These are phyloP conservation scores for Aspergillus fijiensis DNA, from an alignment of 2,329 filamentous ascomycete genomes.

Conservation along the genomic window DNA sequence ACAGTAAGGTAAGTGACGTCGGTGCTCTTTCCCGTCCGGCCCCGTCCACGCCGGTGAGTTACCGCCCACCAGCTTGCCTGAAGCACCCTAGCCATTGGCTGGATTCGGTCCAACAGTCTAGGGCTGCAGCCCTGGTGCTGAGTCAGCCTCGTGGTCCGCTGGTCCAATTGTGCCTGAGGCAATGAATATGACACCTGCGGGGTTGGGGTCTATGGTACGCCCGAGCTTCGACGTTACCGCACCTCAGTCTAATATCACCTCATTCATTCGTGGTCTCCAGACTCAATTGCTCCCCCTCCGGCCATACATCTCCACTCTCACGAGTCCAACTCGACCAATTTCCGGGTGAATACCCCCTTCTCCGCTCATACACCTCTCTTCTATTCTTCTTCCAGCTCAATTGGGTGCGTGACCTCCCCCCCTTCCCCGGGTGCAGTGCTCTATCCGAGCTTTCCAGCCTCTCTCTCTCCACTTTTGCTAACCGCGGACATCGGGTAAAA, in stretches of 20 bases:
- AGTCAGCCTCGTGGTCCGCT: conserved; percentile 13
- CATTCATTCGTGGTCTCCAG: conserved; percentile 31
- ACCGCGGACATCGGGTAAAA: conserved; percentile 23
- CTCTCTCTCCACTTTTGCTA: conserved; percentile 23
- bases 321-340: conserved; percentile 34
- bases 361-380: conserved; percentile 27
- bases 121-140: conserved; percentile 25
- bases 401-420: conserved; percentile 29
- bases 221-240: conserved; percentile 27
- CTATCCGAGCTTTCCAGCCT: conserved; percentile 34
- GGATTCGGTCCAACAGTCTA: conserved; percentile 15
- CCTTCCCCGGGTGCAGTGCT: conserved; percentile 4
- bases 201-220: conserved; percentile 27
- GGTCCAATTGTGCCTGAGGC: conserved; percentile 29
- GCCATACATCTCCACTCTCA: conserved; percentile 34
- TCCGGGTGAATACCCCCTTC: conserved; percentile 33
- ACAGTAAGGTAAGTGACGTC: conserved; percentile 31
- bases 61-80: not conserved
- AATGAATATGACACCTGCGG: conserved; percentile 23
- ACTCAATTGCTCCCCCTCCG: conserved; percentile 28
- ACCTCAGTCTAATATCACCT: conserved; percentile 38
- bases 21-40: conserved; percentile 11
- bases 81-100: not conserved
- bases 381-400: conserved; percentile 29
- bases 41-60: not conserved